A percentile compares a stretch with the other conserved stretches of the same genome.
These are phyloP conservation scores for Vitis labrusca DNA, from an alignment of 164 flowering plant genomes.

Conservation along the genomic window DNA sequence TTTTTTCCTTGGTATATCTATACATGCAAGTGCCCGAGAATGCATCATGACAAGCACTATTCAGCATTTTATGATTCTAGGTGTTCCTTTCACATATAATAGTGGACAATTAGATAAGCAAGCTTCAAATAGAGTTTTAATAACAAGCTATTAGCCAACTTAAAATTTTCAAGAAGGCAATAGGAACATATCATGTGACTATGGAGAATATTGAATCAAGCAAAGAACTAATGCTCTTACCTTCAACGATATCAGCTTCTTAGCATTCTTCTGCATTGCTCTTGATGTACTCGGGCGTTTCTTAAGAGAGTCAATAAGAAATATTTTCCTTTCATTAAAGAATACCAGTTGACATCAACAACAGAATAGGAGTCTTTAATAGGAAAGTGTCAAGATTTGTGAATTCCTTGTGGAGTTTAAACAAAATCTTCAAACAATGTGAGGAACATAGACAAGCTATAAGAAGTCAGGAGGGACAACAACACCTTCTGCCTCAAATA, in stretches of 20 bases:
- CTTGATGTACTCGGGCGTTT: conserved; percentile 80
- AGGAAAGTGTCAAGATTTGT: background rate
- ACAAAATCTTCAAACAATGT: background rate
- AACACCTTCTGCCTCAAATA: conserved; percentile 80
- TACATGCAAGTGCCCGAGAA: no score
- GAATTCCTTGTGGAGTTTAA: background rate
- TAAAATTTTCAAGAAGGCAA: background rate
- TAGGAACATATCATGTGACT: no score
- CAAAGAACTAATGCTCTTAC: conserved; percentile 25
- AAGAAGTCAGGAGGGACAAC: background rate
- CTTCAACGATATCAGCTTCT: conserved; percentile 45
- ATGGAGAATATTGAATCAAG: conserved; percentile 3
- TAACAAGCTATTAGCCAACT: no score
- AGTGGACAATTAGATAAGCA: no score
- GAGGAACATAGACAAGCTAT: background rate
- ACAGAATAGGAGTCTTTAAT: background rate
- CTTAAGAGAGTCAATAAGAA: conserved; percentile 88
- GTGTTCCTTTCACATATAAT: no score
- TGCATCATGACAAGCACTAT: no score
- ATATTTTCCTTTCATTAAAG: conserved; percentile 73
- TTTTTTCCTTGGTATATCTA: no score
- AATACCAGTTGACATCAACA: conserved; percentile 50
- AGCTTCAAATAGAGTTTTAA: no score
- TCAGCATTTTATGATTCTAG: no score
- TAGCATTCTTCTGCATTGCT: conserved; percentile 45